Evolutionary conservation across 2,329 filamentous ascomycete genomes (phyloP).

Genomic region (Xylaria sp.): DNA sequence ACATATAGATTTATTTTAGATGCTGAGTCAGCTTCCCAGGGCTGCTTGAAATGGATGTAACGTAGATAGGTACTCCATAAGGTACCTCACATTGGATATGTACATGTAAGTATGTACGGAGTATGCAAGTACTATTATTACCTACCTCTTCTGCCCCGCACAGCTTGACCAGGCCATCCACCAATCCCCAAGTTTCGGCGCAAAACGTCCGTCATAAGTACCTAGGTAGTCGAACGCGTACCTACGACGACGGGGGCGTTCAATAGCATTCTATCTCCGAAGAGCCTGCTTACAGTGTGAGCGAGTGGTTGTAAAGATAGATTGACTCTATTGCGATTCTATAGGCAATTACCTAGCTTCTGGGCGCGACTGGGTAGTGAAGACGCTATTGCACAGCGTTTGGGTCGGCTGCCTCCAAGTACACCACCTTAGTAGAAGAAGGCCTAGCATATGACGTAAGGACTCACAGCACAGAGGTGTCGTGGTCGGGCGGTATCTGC

Average conservation of each 20-base stretch:
- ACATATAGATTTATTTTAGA: too few species aligned
- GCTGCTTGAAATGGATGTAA: too few species aligned
- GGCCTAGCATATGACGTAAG: slow-evolving; percentile 12
- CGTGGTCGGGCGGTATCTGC: too few species aligned
- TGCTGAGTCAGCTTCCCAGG: too few species aligned
- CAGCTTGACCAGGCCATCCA: background rate
- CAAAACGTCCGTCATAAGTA: slow-evolving; percentile 13
- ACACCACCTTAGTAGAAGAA: too few species aligned
- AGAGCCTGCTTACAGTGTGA: background rate
- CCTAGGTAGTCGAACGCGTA: too few species aligned
- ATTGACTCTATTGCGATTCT: background rate
- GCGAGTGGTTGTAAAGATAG: background rate
- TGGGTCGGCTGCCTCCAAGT: too few species aligned
- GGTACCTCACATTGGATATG: too few species aligned
- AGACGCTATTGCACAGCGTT: too few species aligned
- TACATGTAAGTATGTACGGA: background rate
- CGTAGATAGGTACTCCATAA: too few species aligned
- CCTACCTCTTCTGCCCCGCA: background rate
- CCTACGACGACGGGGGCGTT: background rate
- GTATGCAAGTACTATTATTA: background rate
- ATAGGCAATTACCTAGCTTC: too few species aligned
- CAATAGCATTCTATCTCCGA: background rate
- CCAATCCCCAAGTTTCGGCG: background rate
- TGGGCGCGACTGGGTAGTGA: too few species aligned
- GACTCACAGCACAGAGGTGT: background rate